Percentiles rank a stretch among this genome's conserved stretches.
Conservation (phyloP, 257 asterid genomes). For the Craterostigma plantagineum region DNA sequence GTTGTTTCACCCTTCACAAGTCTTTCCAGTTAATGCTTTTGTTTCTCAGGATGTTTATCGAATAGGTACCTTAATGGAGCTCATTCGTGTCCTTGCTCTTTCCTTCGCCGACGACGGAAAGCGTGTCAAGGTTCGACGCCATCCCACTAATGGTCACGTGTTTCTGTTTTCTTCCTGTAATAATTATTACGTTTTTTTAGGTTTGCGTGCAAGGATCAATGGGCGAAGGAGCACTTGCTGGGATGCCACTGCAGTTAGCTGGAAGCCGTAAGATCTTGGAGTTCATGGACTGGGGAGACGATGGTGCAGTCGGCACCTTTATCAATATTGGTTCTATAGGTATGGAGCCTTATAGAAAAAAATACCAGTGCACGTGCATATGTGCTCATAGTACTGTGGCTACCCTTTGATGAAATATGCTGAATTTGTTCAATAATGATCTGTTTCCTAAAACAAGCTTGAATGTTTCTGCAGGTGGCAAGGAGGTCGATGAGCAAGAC, state of each 20-base stretch:
- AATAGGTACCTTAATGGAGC: constrained; percentile 96
- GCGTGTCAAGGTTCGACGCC: constrained; percentile 53
- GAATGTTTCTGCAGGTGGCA: constrained; percentile 41
- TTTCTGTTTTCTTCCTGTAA: constrained; percentile 4
- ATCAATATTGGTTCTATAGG: constrained; percentile 80
- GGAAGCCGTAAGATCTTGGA: constrained; percentile 85
- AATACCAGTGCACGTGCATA: not conserved
- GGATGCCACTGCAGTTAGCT: constrained; percentile 93
- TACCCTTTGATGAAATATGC: no score
- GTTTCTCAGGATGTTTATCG: constrained; percentile 94
- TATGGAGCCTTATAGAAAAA: constrained; percentile 10
- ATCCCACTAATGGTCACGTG: constrained; percentile 1
- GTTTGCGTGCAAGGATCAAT: constrained; percentile 97
- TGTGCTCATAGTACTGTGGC: no score
- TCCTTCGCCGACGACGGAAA: constrained; percentile 93
- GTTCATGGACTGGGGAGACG: constrained; percentile 94
- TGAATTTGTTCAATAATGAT: not conserved
- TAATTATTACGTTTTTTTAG: constrained; percentile 19
- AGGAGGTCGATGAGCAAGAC: constrained; percentile 79
- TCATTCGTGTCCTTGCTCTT: constrained; percentile 70
- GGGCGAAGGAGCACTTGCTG: constrained; percentile 91
- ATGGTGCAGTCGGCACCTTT: constrained; percentile 71
- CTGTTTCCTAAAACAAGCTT: not conserved
- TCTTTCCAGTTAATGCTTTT: constrained; percentile 17
- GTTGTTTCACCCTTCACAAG: constrained; percentile 3